phyloP scores from a whole-genome alignment of 1,284 basidiomycete species.

The Microstroma glucosiphilum region DNA sequence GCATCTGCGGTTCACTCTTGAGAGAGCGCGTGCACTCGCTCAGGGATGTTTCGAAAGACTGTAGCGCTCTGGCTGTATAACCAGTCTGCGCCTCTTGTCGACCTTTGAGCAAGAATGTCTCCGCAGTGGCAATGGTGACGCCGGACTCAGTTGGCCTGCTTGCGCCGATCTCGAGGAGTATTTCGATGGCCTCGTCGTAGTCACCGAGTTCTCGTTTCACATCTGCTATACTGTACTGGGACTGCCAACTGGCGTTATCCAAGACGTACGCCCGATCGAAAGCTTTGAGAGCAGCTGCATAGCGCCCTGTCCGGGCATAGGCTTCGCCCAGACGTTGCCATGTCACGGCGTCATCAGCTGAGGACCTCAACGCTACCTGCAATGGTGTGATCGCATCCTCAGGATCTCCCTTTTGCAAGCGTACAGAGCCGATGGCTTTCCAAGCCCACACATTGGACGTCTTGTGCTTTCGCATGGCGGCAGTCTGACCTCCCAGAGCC shows the following conservation, averaged over 20 bases:
- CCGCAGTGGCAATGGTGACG: constrained; percentile 67
- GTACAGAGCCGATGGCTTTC: constrained; percentile 91
- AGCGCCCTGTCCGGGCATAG: constrained; percentile 78
- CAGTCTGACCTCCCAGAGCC: constrained; percentile 21
- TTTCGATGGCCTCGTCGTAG: constrained; percentile 66
- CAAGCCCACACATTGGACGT: constrained; percentile 90
- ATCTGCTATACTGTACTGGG: constrained; percentile 75
- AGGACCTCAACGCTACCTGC: constrained; percentile 78
- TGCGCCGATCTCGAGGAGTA: constrained; percentile 62
- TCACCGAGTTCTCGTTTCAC: constrained; percentile 75
- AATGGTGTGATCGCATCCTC: constrained; percentile 74
- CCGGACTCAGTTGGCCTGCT: constrained; percentile 61
- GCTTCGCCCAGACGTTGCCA: constrained; percentile 91
- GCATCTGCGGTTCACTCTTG: constrained; percentile 51
- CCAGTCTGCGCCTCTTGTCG: constrained; percentile 63
- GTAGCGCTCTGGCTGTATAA: constrained; percentile 68
- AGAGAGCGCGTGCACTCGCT: constrained; percentile 60
- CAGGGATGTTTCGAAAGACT: constrained; percentile 64
- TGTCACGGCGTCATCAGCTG: constrained; percentile 67
- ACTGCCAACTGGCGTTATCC: constrained; percentile 65
- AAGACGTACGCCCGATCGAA: constrained; percentile 64
- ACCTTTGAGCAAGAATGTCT: constrained; percentile 69
- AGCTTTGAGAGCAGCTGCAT: constrained; percentile 83
- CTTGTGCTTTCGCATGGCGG: constrained; percentile 25
- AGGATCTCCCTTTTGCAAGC: constrained; percentile 70